Conservation (phyloP, 345 rosid species). For the Eucalyptus albens region DNA sequence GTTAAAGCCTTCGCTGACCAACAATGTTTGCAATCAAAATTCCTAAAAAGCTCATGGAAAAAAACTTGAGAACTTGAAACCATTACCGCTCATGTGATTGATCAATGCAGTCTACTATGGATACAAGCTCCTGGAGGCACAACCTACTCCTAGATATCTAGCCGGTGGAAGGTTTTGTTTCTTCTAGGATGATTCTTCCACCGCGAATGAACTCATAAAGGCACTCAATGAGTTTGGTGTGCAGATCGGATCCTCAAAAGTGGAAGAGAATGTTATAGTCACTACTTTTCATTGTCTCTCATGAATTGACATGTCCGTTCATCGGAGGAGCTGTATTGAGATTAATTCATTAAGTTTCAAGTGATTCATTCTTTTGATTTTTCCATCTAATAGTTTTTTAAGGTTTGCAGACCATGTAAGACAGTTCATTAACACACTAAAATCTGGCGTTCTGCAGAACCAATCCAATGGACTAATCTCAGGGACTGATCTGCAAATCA, state of each 20-base stretch:
- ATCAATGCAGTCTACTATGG: background rate
- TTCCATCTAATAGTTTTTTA: too few relatives aligned
- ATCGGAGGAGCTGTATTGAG: rapidly evolving
- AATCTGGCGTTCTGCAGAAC: rapidly evolving
- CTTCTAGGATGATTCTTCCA: too few relatives aligned
- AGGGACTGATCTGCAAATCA: rapidly evolving
- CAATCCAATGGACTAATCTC: rapidly evolving
- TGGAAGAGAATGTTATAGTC: too few relatives aligned
- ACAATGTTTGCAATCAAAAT: background rate
- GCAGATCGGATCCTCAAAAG: rapidly evolving
- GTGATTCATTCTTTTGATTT: rapidly evolving
- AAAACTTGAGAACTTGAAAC: background rate
- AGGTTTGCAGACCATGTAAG: rapidly evolving
- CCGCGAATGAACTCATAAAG: too few relatives aligned
- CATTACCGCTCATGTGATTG: background rate
- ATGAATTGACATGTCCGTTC: rapidly evolving
- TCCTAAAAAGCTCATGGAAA: background rate
- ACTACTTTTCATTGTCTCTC: rapidly evolving
- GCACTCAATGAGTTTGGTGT: too few relatives aligned
- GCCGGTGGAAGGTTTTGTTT: too few relatives aligned
- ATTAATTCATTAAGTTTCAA: too few relatives aligned
- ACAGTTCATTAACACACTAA: too few relatives aligned
- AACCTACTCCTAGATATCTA: rapidly evolving
- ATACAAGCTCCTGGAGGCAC: background rate
- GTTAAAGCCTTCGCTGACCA: background rate